Conservation (phyloP, 108 stramenopile genomes). For the Discostella stelligeroides region DNA sequence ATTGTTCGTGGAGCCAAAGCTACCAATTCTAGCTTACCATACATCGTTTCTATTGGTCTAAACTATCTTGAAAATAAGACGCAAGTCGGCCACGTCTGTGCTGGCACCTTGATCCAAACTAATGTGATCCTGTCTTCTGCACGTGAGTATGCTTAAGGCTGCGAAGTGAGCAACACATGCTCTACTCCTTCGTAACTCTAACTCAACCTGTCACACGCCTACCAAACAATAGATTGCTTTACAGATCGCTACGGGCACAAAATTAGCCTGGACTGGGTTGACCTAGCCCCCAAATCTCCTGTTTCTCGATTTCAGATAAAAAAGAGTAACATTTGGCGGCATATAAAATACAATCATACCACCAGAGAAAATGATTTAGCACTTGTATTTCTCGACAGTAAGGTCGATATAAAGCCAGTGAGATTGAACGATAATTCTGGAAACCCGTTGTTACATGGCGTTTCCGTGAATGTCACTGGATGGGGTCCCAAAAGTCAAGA, state of each 20-base stretch:
- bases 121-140: neutral
- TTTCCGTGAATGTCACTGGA: neutral
- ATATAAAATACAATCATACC: neutral
- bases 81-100: neutral
- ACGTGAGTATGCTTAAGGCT: neutral
- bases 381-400: neutral
- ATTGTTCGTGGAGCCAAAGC: neutral
- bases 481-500: neutral
- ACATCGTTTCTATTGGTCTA: neutral
- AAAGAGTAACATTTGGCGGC: neutral
- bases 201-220: neutral
- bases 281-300: neutral
- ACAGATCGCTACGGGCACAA: neutral
- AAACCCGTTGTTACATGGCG: neutral
- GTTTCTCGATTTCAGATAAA: neutral
- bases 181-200: neutral
- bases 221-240: neutral
- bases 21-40: neutral
- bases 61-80: neutral
- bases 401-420: neutral
- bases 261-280: neutral
- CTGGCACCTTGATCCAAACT: neutral
- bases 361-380: neutral
- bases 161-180: no score
- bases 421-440: neutral